A percentile compares a stretch with the other conserved stretches of the same genome.
Evolutionary conservation across 257 asterid genomes (phyloP).

Genomic region (Asclepias syriaca): DNA sequence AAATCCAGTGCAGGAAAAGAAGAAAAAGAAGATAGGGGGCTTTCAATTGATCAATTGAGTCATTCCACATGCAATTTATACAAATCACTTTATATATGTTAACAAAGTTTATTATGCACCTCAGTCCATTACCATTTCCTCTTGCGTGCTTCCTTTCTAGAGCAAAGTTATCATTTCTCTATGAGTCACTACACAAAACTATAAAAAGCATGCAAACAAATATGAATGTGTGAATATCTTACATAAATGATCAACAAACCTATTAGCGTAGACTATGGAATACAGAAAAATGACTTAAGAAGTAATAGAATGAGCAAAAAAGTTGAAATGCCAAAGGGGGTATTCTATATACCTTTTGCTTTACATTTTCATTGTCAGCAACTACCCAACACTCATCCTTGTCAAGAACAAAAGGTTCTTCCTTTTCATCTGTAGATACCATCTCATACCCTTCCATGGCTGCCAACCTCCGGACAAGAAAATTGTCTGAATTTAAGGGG

Average conservation of each 20-base stretch:
- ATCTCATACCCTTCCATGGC: slow-evolving; percentile 82
- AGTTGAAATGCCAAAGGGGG: background rate
- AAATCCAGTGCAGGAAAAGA: background rate
- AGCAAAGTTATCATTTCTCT: background rate
- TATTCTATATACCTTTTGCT: slow-evolving; percentile 51
- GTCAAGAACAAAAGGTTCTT: slow-evolving; percentile 67
- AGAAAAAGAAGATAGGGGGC: background rate
- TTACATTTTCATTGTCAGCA: slow-evolving; percentile 60
- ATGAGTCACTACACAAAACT: background rate
- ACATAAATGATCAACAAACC: background rate
- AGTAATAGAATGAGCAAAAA: background rate
- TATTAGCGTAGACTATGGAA: too few relatives aligned
- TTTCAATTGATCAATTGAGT: background rate
- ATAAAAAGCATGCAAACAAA: too few relatives aligned
- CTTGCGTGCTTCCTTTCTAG: background rate
- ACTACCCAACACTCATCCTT: slow-evolving; percentile 85
- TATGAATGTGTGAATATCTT: too few relatives aligned
- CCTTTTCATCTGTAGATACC: slow-evolving; percentile 62
- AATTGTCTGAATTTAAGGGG: slow-evolving; percentile 44
- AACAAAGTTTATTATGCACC: background rate
- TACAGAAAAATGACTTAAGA: background rate
- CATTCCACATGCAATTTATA: background rate
- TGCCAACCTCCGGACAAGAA: slow-evolving; percentile 78
- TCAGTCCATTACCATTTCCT: background rate
- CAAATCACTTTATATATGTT: background rate